Percentiles rank a stretch among this genome's conserved stretches.
Conservation (phyloP, 176 grass and related monocot genomes). For the Aegilops speltoides region DNA sequence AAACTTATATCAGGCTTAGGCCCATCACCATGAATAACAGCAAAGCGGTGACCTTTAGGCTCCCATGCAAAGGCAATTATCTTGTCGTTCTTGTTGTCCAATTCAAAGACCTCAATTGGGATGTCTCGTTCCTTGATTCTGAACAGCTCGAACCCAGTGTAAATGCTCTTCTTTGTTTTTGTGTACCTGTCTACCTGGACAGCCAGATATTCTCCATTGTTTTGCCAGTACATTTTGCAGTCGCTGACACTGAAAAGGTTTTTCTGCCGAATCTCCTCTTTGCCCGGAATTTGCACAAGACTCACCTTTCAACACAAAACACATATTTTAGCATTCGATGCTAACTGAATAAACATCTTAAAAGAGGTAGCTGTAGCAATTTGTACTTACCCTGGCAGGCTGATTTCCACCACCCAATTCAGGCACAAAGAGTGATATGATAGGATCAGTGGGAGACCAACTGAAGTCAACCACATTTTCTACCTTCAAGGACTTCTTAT, state of each 20-base stretch:
- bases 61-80: slow-evolving; percentile 96
- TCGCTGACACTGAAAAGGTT: slow-evolving; percentile 85
- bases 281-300: slow-evolving; percentile 84
- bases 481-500: slow-evolving; percentile 76
- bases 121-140: slow-evolving; percentile 89
- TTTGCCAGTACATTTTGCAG: slow-evolving; percentile 89
- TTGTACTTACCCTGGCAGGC: slow-evolving; percentile 69
- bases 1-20: slow-evolving; percentile 55
- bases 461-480: slow-evolving; percentile 84
- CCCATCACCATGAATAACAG: slow-evolving; percentile 83
- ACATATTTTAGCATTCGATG: slow-evolving; percentile 8
- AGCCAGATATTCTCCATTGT: slow-evolving; percentile 85
- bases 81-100: slow-evolving; percentile 96
- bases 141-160: slow-evolving; percentile 90
- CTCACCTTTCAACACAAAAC: slow-evolving; percentile 54
- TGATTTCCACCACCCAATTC: slow-evolving; percentile 93
- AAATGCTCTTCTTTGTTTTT: slow-evolving; percentile 87
- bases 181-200: slow-evolving; percentile 92
- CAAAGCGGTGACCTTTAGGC: slow-evolving; percentile 86
- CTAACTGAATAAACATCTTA: not conserved
- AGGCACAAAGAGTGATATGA: slow-evolving; percentile 76
- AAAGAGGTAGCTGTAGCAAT: not conserved
- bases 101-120: slow-evolving; percentile 89
- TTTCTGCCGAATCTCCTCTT: slow-evolving; percentile 85
- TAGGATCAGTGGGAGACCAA: slow-evolving; percentile 86